These are phyloP conservation scores for Pichia sp. DNA, from an alignment of 1,139 yeast species.

Conservation along the genomic window DNA sequence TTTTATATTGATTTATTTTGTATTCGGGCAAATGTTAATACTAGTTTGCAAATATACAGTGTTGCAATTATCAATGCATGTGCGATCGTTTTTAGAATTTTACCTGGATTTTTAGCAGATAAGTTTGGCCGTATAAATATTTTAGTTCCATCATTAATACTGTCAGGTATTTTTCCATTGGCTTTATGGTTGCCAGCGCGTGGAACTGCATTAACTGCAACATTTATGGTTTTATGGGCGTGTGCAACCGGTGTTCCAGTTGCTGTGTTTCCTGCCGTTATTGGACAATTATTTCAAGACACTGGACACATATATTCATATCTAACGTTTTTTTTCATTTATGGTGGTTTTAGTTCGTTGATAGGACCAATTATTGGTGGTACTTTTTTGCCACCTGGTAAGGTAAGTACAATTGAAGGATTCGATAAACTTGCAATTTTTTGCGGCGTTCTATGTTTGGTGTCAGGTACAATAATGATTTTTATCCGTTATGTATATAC, in stretches of 20 bases:
- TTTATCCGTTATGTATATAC: slow-evolving; percentile 13
- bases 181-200: slow-evolving; percentile 40
- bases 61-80: slow-evolving; percentile 44
- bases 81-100: slow-evolving; percentile 39
- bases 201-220: slow-evolving; percentile 30
- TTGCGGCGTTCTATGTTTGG: slow-evolving; percentile 23
- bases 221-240: slow-evolving; percentile 32
- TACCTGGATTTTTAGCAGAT: slow-evolving; percentile 44
- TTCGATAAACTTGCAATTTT: slow-evolving; percentile 25
- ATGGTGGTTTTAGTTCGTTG: slow-evolving; percentile 26
- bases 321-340: slow-evolving; percentile 24
- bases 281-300: slow-evolving; percentile 28
- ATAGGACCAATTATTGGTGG: slow-evolving; percentile 31
- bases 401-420: slow-evolving; percentile 19
- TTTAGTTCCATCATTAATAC: slow-evolving; percentile 30
- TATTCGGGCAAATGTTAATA: slow-evolving; percentile 29
- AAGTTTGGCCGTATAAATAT: slow-evolving; percentile 41
- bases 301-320: slow-evolving; percentile 25
- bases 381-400: slow-evolving; percentile 26
- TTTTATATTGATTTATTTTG: slow-evolving; percentile 36
- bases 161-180: slow-evolving; percentile 36
- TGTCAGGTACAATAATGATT: slow-evolving; percentile 14
- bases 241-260: slow-evolving; percentile 28
- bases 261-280: slow-evolving; percentile 27
- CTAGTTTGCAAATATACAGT: slow-evolving; percentile 28